These are phyloP conservation scores for Colletotrichum sidae DNA, from an alignment of 2,329 filamentous ascomycete species.

Conservation along the genomic window DNA sequence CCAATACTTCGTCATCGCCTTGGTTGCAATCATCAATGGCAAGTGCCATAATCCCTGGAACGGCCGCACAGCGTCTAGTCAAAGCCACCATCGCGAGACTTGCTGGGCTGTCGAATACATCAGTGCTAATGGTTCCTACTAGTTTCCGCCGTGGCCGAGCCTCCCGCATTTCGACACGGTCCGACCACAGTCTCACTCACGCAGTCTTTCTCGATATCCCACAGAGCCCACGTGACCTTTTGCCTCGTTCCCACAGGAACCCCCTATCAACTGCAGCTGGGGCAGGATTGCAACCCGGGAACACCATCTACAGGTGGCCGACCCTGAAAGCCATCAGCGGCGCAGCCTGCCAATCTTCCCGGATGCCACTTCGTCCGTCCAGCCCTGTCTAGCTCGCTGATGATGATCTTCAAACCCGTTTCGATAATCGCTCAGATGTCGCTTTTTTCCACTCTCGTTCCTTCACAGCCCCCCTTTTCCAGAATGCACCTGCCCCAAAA, in stretches of 20 bases:
- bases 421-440: slow-evolving; percentile 21
- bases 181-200: neutral
- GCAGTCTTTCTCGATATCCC: slow-evolving; percentile 5
- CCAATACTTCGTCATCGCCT: slow-evolving; percentile 21
- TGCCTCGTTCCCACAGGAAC: slow-evolving; percentile 20
- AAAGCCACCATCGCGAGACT: slow-evolving; percentile 5
- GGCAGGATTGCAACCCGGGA: slow-evolving; percentile 15
- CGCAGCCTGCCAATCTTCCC: slow-evolving; percentile 2
- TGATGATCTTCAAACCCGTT: slow-evolving; percentile 18
- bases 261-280: slow-evolving; percentile 28
- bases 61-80: slow-evolving; percentile 13
- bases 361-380: slow-evolving; percentile 11
- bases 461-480: neutral
- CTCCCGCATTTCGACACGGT: slow-evolving; percentile 7
- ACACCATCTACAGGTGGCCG: slow-evolving; percentile 17
- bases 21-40: slow-evolving; percentile 5
- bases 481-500: slow-evolving; percentile 19
- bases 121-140: slow-evolving; percentile 11
- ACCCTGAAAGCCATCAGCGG: slow-evolving; percentile 27
- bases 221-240: slow-evolving; percentile 16
- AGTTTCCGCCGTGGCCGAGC: slow-evolving; percentile 4
- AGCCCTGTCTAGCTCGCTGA: slow-evolving; percentile 29
- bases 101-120: neutral
- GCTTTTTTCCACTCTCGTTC: neutral
- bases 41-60: slow-evolving; percentile 14